phyloP scores from a whole-genome alignment of 129 eudicot genomes.

The Lonicera japonica region DNA sequence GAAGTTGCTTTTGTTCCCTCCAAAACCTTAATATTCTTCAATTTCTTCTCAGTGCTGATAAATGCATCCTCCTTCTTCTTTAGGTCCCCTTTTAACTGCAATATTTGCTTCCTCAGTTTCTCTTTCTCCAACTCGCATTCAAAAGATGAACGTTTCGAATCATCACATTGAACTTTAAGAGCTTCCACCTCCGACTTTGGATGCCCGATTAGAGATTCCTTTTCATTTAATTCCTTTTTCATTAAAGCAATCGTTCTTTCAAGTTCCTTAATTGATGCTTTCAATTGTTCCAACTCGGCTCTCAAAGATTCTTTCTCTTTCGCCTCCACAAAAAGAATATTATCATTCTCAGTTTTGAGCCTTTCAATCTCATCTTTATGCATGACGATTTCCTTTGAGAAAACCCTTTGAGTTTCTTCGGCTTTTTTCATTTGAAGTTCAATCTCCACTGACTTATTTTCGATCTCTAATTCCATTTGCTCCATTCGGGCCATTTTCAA shows the following conservation, averaged over 20 bases:
- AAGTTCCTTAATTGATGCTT: conserved; percentile 28
- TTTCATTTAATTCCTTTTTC: conserved; percentile 45
- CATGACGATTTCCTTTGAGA: conserved; percentile 26
- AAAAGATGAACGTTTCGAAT: conserved; percentile 29
- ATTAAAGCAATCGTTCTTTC: conserved; percentile 26
- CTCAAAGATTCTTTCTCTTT: conserved; percentile 31
- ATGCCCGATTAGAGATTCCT: conserved; percentile 32
- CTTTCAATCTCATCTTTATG: conserved; percentile 37
- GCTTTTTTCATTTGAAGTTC: conserved; percentile 35
- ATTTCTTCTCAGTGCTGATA: conserved; percentile 51
- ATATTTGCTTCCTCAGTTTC: conserved; percentile 48
- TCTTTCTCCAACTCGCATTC: conserved; percentile 64
- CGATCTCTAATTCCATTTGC: conserved; percentile 44
- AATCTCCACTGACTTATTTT: conserved; percentile 30
- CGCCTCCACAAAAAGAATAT: conserved; percentile 20
- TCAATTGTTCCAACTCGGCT: conserved; percentile 36
- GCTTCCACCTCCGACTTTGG: conserved; percentile 53
- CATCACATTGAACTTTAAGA: conserved; percentile 44
- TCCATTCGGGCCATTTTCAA: conserved; percentile 33
- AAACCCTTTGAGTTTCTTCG: conserved; percentile 30
- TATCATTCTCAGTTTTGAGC: conserved; percentile 34
- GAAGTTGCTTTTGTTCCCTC: conserved; percentile 39
- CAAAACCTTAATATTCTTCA: conserved; percentile 39
- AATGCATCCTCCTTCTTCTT: conserved; percentile 72
- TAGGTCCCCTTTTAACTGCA: conserved; percentile 49